phyloP scores from a whole-genome alignment of 2,329 filamentous ascomycete genomes.

The Fusarium sp. region DNA sequence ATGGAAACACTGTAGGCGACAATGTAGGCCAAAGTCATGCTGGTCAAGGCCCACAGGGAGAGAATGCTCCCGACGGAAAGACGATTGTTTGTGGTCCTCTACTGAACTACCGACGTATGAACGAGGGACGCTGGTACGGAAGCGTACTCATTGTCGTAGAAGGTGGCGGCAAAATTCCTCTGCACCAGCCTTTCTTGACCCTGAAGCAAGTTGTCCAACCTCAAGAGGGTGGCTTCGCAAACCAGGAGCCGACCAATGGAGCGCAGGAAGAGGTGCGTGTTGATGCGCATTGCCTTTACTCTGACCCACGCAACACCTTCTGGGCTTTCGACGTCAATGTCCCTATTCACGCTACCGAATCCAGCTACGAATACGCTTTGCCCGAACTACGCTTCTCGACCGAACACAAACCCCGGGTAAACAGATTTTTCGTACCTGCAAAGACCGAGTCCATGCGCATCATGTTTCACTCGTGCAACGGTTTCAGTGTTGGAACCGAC shows the following conservation, averaged over 20 bases:
- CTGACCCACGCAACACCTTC: slow-evolving; percentile 79
- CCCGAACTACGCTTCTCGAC: slow-evolving; percentile 71
- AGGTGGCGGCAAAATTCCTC: slow-evolving; percentile 72
- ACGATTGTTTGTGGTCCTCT: slow-evolving; percentile 79
- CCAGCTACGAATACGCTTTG: slow-evolving; percentile 82
- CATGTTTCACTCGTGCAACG: slow-evolving; percentile 99
- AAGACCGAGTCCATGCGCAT: slow-evolving; percentile 91
- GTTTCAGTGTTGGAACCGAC: slow-evolving; percentile 90
- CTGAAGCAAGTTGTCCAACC: slow-evolving; percentile 58
- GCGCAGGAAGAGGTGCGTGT: slow-evolving; percentile 57
- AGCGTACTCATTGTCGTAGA: slow-evolving; percentile 86
- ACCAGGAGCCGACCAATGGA: slow-evolving; percentile 42
- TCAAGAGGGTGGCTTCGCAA: slow-evolving; percentile 27
- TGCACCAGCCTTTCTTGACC: slow-evolving; percentile 68
- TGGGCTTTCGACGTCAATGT: slow-evolving; percentile 90
- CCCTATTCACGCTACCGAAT: slow-evolving; percentile 76
- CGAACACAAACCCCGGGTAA: slow-evolving; percentile 67
- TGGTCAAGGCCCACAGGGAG: slow-evolving; percentile 16
- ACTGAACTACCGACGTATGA: slow-evolving; percentile 82
- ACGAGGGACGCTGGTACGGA: slow-evolving; percentile 80
- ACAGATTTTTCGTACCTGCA: slow-evolving; percentile 86
- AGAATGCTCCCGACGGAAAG: slow-evolving; percentile 56
- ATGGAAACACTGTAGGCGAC: slow-evolving; percentile 11
- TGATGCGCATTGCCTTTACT: slow-evolving; percentile 67
- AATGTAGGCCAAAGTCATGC: slow-evolving; percentile 46